Base-by-base conservation (phyloP, 257 asterid species). In the Cynanchum wilfordii region DNA sequence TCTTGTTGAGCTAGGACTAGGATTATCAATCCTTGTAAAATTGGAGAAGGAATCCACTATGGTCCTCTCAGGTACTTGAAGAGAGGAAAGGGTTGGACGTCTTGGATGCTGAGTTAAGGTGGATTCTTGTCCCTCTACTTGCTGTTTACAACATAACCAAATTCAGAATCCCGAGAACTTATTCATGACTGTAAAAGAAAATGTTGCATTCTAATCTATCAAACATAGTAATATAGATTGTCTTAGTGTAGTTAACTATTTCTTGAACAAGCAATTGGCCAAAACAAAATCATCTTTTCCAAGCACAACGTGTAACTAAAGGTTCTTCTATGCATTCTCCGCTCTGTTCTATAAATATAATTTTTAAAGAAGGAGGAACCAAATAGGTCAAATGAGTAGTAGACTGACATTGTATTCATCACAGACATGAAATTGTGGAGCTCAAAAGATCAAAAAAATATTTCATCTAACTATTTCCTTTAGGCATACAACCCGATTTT, bases 31-130 rank as follows among this genome's bases (percentile, higher is more conserved):
- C 67, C 79, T 88, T 33, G 88, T 80, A 78, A 87, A 87, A 84
- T 77, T 92, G 40, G 86, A 86, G 67, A 89, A 50, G 1, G 85
- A 79, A 73, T 81, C 80, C 52, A 88, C 96, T 57, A 91, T 70
- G 17, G 96, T 87, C 78, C 97, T 80, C 60, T 58, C 86, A 0
- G 97, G 97, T 75, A 94, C 87, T 73, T 94, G 95, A 83, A 94
- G 78, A 11, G 95, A 84, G 22, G 93, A 74, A 60, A 93, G 90
- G 54, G 80, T 87, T 72, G 97, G 96, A 78, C 91, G 85, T 77
- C 88, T 84, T 29, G 90, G 76, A 44, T 78, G 86, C 72, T 80
- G 89, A 90, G 87, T 76, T 76, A 89, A 81, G 80, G 88, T 78
- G 77, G 81, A 80, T 81, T 87, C 94, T 82, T 87, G 95, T 74